These are phyloP conservation scores for Paecilomyces dactylethromorphus DNA, from an alignment of 2,329 filamentous ascomycete genomes.

Conservation along the genomic window DNA sequence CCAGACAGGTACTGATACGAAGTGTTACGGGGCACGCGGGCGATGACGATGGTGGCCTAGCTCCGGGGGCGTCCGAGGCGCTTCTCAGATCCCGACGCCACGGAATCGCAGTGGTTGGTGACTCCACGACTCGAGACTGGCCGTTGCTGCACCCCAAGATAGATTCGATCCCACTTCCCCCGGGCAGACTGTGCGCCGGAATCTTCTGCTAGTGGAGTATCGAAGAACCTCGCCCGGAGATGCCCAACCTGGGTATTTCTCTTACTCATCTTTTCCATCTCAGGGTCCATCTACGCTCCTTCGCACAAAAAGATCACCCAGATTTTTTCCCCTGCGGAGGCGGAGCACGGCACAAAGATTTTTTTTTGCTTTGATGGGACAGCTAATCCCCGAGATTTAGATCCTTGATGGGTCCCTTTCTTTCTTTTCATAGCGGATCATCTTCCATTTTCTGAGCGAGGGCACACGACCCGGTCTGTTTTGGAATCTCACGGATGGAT, in stretches of 20 bases:
- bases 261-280: neutral
- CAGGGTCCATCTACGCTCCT: neutral
- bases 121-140: neutral
- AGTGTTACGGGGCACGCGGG: neutral
- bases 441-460: neutral
- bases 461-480: neutral
- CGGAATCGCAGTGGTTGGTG: neutral
- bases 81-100: neutral
- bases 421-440: neutral
- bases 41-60: neutral
- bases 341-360: neutral
- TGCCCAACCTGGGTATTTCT: neutral
- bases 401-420: neutral
- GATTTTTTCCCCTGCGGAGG: too few species aligned
- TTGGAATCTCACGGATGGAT: neutral
- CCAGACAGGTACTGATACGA: neutral
- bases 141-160: neutral
- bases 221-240: neutral
- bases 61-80: neutral
- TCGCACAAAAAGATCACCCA: too few species aligned
- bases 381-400: neutral
- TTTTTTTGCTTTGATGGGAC: neutral
- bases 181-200: neutral
- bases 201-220: neutral
- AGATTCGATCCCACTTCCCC: neutral